A percentile compares a stretch with the other conserved stretches of the same genome.
phyloP scores from a whole-genome alignment of 1,284 basidiomycete species.

The Grifola frondosa region DNA sequence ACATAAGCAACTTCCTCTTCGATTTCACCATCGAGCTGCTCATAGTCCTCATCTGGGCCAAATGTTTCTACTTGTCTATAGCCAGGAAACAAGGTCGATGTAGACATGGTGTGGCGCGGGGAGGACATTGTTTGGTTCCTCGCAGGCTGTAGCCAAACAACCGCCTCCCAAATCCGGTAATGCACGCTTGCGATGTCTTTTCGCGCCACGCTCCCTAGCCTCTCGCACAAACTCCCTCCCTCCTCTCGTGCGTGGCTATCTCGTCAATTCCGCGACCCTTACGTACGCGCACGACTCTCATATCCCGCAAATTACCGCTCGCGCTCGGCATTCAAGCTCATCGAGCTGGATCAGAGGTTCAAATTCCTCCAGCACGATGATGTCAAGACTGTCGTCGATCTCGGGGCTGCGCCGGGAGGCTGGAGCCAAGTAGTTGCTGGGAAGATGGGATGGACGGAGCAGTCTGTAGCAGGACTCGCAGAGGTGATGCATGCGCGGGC shows the following conservation, averaged over 20 bases:
- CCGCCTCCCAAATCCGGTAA: background rate
- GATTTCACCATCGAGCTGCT: slow-evolving; percentile 42
- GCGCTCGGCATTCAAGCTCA: slow-evolving; percentile 83
- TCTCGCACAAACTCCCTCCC: slow-evolving; percentile 18
- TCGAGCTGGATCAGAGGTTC: slow-evolving; percentile 63
- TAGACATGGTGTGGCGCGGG: too few relatives aligned
- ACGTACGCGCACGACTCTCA: slow-evolving; percentile 57
- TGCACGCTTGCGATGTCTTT: too few relatives aligned
- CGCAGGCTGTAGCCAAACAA: slow-evolving; percentile 20
- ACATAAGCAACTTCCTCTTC: slow-evolving; percentile 64
- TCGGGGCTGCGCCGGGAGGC: slow-evolving; percentile 86
- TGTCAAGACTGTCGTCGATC: slow-evolving; percentile 69
- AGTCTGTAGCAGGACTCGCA: slow-evolving; percentile 9
- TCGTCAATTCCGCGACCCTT: slow-evolving; percentile 66
- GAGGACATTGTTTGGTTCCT: slow-evolving; percentile 20
- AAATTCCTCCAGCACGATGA: slow-evolving; percentile 52
- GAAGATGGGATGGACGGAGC: slow-evolving; percentile 39
- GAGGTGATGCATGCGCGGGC: slow-evolving; percentile 5
- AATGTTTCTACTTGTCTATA: slow-evolving; percentile 64
- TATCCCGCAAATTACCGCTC: slow-evolving; percentile 59
- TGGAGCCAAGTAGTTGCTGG: slow-evolving; percentile 83
- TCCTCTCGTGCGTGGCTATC: slow-evolving; percentile 48
- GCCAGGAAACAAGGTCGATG: slow-evolving; percentile 41
- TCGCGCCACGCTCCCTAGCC: slow-evolving; percentile 15
- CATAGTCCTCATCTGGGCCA: slow-evolving; percentile 58